Evolutionary conservation across 73 alveolate species (phyloP).

Genomic region (Paramecium bursaria): DNA sequence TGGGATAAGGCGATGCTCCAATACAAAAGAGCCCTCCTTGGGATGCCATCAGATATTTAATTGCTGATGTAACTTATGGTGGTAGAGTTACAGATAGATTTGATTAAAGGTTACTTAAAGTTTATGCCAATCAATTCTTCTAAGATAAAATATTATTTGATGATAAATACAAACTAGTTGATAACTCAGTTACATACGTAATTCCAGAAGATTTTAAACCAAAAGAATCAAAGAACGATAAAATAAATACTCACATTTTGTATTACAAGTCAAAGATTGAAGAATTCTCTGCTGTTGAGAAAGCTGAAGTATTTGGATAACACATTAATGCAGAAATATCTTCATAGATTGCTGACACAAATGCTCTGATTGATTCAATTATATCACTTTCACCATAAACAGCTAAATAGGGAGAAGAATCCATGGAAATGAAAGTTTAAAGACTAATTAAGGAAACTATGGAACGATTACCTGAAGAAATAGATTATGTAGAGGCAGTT

Average conservation of each 20-base stretch:
- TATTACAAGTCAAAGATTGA: constrained; percentile 61
- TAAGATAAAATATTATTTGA: constrained; percentile 85
- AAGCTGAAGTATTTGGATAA: constrained; percentile 67
- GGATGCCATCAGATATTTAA: constrained; percentile 81
- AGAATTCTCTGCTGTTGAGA: constrained; percentile 66
- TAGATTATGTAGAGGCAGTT: constrained; percentile 93
- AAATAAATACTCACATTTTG: constrained; percentile 47
- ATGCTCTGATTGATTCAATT: constrained; percentile 90
- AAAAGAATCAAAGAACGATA: constrained; percentile 64
- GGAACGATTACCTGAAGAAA: constrained; percentile 91
- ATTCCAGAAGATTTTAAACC: constrained; percentile 74
- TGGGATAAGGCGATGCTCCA: background rate
- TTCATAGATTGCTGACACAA: constrained; percentile 84
- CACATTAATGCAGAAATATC: constrained; percentile 72
- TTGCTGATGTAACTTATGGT: constrained; percentile 97
- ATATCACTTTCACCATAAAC: constrained; percentile 87
- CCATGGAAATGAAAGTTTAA: constrained; percentile 88
- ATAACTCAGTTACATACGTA: constrained; percentile 66
- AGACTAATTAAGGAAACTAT: constrained; percentile 83
- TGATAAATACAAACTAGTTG: constrained; percentile 75
- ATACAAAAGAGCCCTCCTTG: constrained; percentile 36
- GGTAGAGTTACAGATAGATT: constrained; percentile 98
- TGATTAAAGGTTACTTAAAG: constrained; percentile 94
- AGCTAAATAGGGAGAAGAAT: constrained; percentile 91
- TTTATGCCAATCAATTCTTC: constrained; percentile 84